Evolutionary conservation across 768 basidiomycete species (phyloP), one percentile per base, ranked within the genome.

Genomic region (Kwoniella dendrophila): DNA sequence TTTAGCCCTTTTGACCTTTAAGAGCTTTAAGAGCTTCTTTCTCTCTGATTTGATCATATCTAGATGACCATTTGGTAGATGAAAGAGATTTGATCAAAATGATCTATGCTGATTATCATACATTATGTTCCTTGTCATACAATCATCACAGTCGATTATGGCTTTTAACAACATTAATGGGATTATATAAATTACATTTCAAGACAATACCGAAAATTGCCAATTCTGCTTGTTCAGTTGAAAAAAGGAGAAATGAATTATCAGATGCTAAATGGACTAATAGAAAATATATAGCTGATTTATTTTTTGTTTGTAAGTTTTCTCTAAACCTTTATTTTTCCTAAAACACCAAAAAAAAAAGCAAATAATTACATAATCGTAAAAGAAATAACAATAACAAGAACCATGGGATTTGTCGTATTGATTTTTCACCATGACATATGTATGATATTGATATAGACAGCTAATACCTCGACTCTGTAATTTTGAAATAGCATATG

Each of bases 231-330:
- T 20, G 26, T 33, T 20, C 53, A 16, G 14, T 36, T 4, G 30
- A 41, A 11, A 54, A 48, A 29, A 27, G 45, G 30, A 47, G 45
- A 34, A 59, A 16, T 29, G 67, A 59, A 16, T 30, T 68, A 38
- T 33, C 10, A 8, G 72, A 71, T 12, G 69, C 69, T 5, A 47
- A 67, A 45, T 72, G 71, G 73, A 73, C 73, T 7, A 63, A 57
- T 41, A 41, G 69, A 47, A 76, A 76, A 53, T 61, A 72, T 33
- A 38, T 70, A 43, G 65, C 73, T 30, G 75, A 76, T 62, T 59
- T 76, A 29, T 43, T 68, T 16, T 74, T 74, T 51, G 71, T 71
- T 29, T 70, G 75, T 76, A 45, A 62, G 75, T 72, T 5, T 11
- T 47, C 20, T 2, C 16, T 34, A 10, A 8, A 16, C 18, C 26